Base-by-base conservation (phyloP, 768 basidiomycete species). In the Russula vinacea region DNA sequence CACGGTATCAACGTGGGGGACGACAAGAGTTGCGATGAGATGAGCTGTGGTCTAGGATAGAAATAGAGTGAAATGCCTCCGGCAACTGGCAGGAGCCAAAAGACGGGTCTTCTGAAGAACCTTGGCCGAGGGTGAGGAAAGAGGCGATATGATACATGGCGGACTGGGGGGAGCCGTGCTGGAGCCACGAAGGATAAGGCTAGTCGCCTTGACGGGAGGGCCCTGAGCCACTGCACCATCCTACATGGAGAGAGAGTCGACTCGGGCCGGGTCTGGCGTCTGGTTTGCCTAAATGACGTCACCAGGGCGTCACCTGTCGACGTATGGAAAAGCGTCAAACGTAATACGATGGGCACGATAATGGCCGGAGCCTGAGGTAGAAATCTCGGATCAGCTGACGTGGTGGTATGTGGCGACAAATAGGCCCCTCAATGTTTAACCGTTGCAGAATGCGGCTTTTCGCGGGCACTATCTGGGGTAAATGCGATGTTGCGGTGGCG, bases 31-130 rank as follows among this genome's bases (percentile, higher is more conserved):
- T 77, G 73, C 45, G 81, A 75, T 60, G 80, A 72, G 56, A 78
- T 72, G 52, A 80, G 75, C 53, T 77, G 73, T 56, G 76, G 78
- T 52, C 71, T 60, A 40, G 85, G 78, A 65, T 78, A 72, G 51
- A 83, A 73, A 68, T 78, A 86, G 22, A 89, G 70, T 17, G 76
- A 72, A 32, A 85, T 67, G 24, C 85, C 87, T 32, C 84, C 85
- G 5, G 79, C 78, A 4, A 86, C 67, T 0, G 89, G 87, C 35
- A 83, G 67, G 14, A 84, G 70, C 86, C 85, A 89, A 58, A 84
- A 71, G 29, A 45, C 49, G 9, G 58, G 74, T 24, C 47, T 71
- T 40, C 76, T 71, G 26, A 72, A 65, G 65, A 73, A 67, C n/a
- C 44, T 22, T 11, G 70, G 64, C 56, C 71, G 74, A 56, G 73